Evolutionary conservation across 148 eudicot genomes (phyloP).

Genomic region (Diospyros lotus): DNA sequence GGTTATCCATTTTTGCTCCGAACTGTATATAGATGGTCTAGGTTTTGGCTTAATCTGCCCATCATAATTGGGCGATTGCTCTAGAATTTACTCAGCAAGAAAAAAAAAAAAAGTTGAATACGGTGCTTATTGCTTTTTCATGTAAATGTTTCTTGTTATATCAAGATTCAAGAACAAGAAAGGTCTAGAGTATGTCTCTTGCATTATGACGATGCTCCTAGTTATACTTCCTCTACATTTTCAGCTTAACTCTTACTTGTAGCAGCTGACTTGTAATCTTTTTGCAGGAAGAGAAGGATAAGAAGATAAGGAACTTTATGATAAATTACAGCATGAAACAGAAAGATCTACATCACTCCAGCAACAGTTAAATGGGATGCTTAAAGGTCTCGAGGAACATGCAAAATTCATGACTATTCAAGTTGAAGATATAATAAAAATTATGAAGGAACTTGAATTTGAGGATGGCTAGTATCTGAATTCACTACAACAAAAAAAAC

Average conservation of each 20-base stretch:
- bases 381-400: constrained; percentile 14
- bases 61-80: too few relatives aligned
- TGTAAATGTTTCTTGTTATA: too few relatives aligned
- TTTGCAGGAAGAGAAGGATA: constrained; percentile 21
- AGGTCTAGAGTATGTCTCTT: neutral
- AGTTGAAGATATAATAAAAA: constrained; percentile 16
- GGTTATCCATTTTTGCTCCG: too few relatives aligned
- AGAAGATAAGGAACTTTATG: constrained; percentile 13
- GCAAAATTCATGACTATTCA: constrained; percentile 12
- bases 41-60: too few relatives aligned
- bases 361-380: neutral
- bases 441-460: constrained; percentile 11
- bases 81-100: too few relatives aligned
- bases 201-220: too few relatives aligned
- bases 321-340: constrained; percentile 14
- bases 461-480: neutral
- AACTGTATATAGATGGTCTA: too few relatives aligned
- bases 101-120: too few relatives aligned
- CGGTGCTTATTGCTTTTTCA: too few relatives aligned
- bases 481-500: too few relatives aligned
- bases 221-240: neutral
- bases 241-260: constrained; percentile 7
- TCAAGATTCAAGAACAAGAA: neutral
- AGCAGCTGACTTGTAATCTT: neutral
- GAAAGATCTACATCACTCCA: constrained; percentile 14